Evolutionary conservation across 768 basidiomycete genomes (phyloP).

Genomic region (Suillus subaureus): DNA sequence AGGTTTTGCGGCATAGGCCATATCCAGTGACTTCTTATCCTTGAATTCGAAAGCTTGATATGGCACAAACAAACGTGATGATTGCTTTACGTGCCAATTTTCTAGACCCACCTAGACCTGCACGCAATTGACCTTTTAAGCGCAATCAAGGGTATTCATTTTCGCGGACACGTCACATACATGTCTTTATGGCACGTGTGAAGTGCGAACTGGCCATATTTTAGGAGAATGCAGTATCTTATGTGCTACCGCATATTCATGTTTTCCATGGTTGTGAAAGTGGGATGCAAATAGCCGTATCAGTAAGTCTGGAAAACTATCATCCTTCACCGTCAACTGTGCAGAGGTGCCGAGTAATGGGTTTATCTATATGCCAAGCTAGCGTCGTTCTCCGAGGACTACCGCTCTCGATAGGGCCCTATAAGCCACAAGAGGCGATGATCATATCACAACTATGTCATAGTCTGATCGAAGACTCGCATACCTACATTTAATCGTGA

Average conservation of each 20-base stretch:
- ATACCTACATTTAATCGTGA: not conserved
- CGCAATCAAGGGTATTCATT: slow-evolving; percentile 2
- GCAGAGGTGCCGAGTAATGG: not conserved
- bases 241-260: not conserved
- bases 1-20: not conserved
- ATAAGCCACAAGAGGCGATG: not conserved
- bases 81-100: not conserved
- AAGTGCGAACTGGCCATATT: not conserved
- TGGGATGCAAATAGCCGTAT: not conserved
- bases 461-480: not conserved
- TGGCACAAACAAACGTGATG: not conserved
- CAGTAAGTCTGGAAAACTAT: not conserved
- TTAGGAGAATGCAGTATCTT: not conserved
- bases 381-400: slow-evolving; percentile 4
- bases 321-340: not conserved
- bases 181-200: not conserved
- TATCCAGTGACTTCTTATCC: not conserved
- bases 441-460: not conserved
- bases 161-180: slow-evolving; percentile 2
- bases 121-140: not conserved
- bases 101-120: not conserved
- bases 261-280: not conserved
- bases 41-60: not conserved
- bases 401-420: not conserved
- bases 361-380: not conserved